Evolutionary conservation across 805 yeast genomes (phyloP).

Genomic region (Metschnikowia gelsemii): DNA sequence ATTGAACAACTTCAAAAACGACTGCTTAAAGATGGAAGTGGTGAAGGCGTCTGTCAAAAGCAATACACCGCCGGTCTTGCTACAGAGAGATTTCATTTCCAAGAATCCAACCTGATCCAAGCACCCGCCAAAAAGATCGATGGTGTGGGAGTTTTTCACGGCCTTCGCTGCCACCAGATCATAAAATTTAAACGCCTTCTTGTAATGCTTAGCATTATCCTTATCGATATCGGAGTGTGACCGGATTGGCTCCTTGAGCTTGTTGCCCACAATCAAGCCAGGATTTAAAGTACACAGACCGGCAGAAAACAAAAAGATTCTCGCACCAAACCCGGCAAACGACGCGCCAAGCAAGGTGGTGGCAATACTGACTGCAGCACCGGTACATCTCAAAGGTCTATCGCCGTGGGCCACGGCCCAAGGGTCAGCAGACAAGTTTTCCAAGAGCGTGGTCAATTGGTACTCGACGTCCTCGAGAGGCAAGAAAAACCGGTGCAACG

Average conservation of each 20-base stretch:
- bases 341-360: slow-evolving; percentile 77
- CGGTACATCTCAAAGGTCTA: slow-evolving; percentile 89
- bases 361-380: slow-evolving; percentile 87
- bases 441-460: slow-evolving; percentile 75
- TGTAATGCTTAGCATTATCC: slow-evolving; percentile 81
- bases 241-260: slow-evolving; percentile 92
- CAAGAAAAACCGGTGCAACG: slow-evolving; percentile 60
- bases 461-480: slow-evolving; percentile 80
- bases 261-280: slow-evolving; percentile 88
- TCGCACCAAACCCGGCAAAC: slow-evolving; percentile 81
- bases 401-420: slow-evolving; percentile 87
- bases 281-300: slow-evolving; percentile 96
- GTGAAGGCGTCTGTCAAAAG: slow-evolving; percentile 91
- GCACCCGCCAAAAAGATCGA: slow-evolving; percentile 92
- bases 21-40: slow-evolving; percentile 90
- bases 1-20: slow-evolving; percentile 80
- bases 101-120: slow-evolving; percentile 94
- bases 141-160: slow-evolving; percentile 74
- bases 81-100: slow-evolving; percentile 86
- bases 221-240: slow-evolving; percentile 96
- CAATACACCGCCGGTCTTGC: slow-evolving; percentile 86
- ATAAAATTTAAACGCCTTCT: slow-evolving; percentile 81
- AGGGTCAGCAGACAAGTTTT: slow-evolving; percentile 72
- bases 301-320: slow-evolving; percentile 85
- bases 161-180: slow-evolving; percentile 65